Evolutionary conservation across 495 filamentous ascomycete species (phyloP).

Genomic region (Xylaria scruposa): DNA sequence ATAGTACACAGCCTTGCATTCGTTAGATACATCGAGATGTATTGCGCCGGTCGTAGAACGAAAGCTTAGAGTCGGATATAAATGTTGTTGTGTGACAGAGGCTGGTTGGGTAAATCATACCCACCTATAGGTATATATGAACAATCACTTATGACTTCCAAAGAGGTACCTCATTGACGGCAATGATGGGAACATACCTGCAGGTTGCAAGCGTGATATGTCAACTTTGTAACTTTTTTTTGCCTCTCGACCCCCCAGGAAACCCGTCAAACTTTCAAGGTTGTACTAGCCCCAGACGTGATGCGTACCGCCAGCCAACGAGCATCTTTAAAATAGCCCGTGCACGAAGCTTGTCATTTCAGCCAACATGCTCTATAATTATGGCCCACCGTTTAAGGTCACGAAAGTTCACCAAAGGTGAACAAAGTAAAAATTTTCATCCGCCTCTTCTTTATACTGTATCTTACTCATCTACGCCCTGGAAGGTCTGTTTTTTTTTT

Average conservation of each 20-base stretch:
- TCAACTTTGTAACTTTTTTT: not conserved
- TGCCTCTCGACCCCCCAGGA: not conserved
- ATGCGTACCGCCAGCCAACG: conserved; percentile 16
- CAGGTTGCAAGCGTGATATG: too few relatives aligned
- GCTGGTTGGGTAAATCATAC: not conserved
- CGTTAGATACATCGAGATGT: not conserved
- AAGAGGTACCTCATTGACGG: not conserved
- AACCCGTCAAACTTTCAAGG: not conserved
- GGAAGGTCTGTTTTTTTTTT: not conserved
- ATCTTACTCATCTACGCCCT: conserved; percentile 17
- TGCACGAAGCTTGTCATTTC: conserved; percentile 19
- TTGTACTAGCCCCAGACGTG: conserved; percentile 18
- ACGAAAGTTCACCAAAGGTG: conserved; percentile 4
- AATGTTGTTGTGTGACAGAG: not conserved
- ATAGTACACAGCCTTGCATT: conserved; percentile 6
- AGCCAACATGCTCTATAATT: conserved; percentile 2
- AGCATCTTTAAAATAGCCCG: conserved; percentile 16
- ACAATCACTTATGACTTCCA: not conserved
- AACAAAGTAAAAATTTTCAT: conserved; percentile 18
- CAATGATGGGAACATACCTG: not conserved
- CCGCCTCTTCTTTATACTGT: not conserved
- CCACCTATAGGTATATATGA: not conserved
- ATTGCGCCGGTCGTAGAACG: not conserved
- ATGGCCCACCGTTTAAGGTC: conserved; percentile 18
- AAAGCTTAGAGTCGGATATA: conserved; percentile 1